Percentiles rank a stretch among this genome's conserved stretches.
These are phyloP conservation scores for Thalassiosira profunda DNA, from an alignment of 108 stramenopile species.

Conservation along the genomic window DNA sequence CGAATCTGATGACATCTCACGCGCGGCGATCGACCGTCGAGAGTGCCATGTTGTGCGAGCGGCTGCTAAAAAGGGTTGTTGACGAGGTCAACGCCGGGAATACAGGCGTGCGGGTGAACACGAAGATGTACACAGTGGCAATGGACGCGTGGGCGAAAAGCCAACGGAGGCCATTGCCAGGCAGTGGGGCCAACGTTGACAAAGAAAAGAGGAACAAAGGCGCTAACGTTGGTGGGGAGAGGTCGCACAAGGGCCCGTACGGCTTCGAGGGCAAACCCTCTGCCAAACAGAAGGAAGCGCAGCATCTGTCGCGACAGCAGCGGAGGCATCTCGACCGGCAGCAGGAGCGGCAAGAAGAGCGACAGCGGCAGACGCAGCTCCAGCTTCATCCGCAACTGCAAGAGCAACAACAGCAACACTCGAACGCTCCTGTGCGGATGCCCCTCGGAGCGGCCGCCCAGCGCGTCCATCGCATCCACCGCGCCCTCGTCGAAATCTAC, in stretches of 20 bases:
- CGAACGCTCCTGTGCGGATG: not conserved
- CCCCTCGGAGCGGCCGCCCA: conserved; percentile 59
- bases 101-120: conserved; percentile 38
- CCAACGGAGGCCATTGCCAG: conserved; percentile 39
- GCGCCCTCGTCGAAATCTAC: conserved; percentile 51
- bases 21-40: conserved; percentile 53
- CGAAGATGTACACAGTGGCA: conserved; percentile 54
- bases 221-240: too few species aligned
- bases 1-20: conserved; percentile 67
- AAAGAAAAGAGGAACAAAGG: too few species aligned
- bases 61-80: conserved; percentile 66
- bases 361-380: conserved; percentile 1
- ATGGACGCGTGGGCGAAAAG: conserved; percentile 78
- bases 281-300: too few species aligned
- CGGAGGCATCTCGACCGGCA: not conserved
- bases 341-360: not conserved
- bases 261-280: conserved; percentile 15
- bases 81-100: conserved; percentile 55
- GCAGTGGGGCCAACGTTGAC: not conserved
- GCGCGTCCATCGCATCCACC: conserved; percentile 68
- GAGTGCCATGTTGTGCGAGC: conserved; percentile 62
- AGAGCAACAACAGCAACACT: not conserved
- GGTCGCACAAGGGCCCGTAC: not conserved
- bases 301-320: too few species aligned
- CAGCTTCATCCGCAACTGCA: conserved; percentile 10